phyloP scores from a whole-genome alignment of 192 early-diverging fungal genomes.

The Cetraspora pellucida region DNA sequence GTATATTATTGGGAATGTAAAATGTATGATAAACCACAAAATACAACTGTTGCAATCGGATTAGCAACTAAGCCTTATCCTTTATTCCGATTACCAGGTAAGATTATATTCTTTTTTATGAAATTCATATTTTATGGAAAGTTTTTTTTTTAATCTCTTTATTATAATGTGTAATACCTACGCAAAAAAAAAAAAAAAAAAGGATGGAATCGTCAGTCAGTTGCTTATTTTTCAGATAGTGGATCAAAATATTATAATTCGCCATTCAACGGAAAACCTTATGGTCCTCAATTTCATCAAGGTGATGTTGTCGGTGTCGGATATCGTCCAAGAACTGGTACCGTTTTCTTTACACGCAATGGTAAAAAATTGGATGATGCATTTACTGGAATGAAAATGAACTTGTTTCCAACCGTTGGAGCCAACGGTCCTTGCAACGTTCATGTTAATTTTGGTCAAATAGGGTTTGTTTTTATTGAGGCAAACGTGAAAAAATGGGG shows the following conservation, averaged over 20 bases:
- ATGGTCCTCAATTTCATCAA: slow-evolving; percentile 67
- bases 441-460: slow-evolving; percentile 77
- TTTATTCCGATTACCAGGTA: slow-evolving; percentile 66
- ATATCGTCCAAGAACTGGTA: slow-evolving; percentile 74
- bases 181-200: neutral
- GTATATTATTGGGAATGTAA: slow-evolving; percentile 87
- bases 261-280: slow-evolving; percentile 62
- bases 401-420: slow-evolving; percentile 68
- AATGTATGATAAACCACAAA: slow-evolving; percentile 71
- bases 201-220: slow-evolving; percentile 79
- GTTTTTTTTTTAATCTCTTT: neutral
- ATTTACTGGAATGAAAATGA: slow-evolving; percentile 69
- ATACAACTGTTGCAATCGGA: slow-evolving; percentile 70
- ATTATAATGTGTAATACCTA: neutral
- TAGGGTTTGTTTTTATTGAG: slow-evolving; percentile 82
- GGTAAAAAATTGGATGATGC: slow-evolving; percentile 71
- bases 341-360: slow-evolving; percentile 77
- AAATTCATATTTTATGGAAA: neutral
- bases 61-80: slow-evolving; percentile 77
- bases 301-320: slow-evolving; percentile 79
- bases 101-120: neutral
- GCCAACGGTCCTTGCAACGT: slow-evolving; percentile 60
- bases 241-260: slow-evolving; percentile 71
- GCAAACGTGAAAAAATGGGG: slow-evolving; percentile 87
- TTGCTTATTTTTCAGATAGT: slow-evolving; percentile 68